phyloP scores from a whole-genome alignment of 495 filamentous ascomycete genomes.

The Aspergillus leporis region DNA sequence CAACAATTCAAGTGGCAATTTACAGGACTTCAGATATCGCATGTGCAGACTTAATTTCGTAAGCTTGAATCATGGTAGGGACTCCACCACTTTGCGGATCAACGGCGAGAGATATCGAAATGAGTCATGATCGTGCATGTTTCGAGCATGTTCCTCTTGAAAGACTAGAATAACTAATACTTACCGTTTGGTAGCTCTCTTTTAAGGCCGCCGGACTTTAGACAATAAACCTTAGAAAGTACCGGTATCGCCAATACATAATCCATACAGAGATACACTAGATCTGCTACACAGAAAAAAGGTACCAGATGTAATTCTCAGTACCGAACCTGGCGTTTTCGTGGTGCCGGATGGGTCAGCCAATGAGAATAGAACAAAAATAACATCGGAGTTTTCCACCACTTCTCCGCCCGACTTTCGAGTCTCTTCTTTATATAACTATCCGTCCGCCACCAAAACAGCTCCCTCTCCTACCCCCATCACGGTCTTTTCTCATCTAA shows the following conservation, averaged over 20 bases:
- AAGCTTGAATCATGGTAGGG: not conserved
- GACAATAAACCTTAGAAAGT: not conserved
- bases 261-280: not conserved
- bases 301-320: not conserved
- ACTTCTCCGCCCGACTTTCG: constrained; percentile 21
- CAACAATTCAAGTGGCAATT: not conserved
- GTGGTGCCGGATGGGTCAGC: not conserved
- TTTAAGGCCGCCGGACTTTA: not conserved
- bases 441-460: constrained; percentile 14
- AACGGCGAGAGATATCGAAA: not conserved
- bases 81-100: not conserved
- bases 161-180: too few relatives aligned
- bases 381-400: constrained; percentile 28
- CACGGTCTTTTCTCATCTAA: constrained; percentile 1
- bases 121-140: not conserved
- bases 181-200: too few relatives aligned
- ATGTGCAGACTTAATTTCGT: not conserved
- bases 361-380: constrained; percentile 23
- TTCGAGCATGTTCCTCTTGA: not conserved
- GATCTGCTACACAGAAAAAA: not conserved
- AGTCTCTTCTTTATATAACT: constrained; percentile 29
- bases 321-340: not conserved
- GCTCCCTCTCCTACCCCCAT: constrained; percentile 10
- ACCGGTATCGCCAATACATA: not conserved
- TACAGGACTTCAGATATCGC: not conserved